Evolutionary conservation across 768 basidiomycete species (phyloP).

Genomic region (Kondoa subrosea): DNA sequence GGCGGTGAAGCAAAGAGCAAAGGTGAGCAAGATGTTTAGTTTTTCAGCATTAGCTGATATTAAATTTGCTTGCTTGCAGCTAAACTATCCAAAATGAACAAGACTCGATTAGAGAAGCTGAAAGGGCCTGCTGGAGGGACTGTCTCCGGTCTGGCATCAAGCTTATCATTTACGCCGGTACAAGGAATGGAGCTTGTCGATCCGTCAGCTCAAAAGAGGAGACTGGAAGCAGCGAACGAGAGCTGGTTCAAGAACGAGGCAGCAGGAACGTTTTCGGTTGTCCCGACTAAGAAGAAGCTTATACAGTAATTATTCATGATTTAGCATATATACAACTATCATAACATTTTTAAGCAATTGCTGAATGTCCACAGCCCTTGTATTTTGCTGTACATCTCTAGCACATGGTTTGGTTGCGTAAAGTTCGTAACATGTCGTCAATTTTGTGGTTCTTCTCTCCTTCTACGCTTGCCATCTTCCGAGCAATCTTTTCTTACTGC

Average conservation of each 20-base stretch:
- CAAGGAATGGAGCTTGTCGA: slow-evolving; percentile 88
- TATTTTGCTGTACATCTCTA: too few relatives aligned
- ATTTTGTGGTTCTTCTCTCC: neutral
- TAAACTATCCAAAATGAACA: slow-evolving; percentile 88
- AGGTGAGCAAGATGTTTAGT: slow-evolving; percentile 41
- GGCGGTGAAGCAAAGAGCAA: slow-evolving; percentile 75
- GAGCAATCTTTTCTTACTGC: neutral
- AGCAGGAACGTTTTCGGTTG: slow-evolving; percentile 31
- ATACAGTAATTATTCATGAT: too few relatives aligned
- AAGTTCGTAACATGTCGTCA: neutral
- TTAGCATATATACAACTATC: too few relatives aligned
- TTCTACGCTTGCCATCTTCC: neutral
- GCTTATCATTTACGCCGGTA: slow-evolving; percentile 6
- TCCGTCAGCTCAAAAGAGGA: slow-evolving; percentile 56
- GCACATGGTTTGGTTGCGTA: too few relatives aligned
- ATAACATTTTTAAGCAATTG: too few relatives aligned
- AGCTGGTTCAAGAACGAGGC: slow-evolving; percentile 59
- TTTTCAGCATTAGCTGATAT: neutral
- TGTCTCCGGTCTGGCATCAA: slow-evolving; percentile 23
- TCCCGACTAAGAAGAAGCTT: slow-evolving; percentile 7
- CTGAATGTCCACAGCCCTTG: too few relatives aligned
- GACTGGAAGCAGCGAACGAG: slow-evolving; percentile 90
- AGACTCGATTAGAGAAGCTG: slow-evolving; percentile 69
- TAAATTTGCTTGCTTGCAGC: slow-evolving; percentile 39
- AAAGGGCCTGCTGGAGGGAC: slow-evolving; percentile 34